A percentile compares a stretch with the other conserved stretches of the same genome.
These are phyloP conservation scores for Bretziella fagacearum DNA, from an alignment of 2,329 filamentous ascomycete species.

Conservation along the genomic window DNA sequence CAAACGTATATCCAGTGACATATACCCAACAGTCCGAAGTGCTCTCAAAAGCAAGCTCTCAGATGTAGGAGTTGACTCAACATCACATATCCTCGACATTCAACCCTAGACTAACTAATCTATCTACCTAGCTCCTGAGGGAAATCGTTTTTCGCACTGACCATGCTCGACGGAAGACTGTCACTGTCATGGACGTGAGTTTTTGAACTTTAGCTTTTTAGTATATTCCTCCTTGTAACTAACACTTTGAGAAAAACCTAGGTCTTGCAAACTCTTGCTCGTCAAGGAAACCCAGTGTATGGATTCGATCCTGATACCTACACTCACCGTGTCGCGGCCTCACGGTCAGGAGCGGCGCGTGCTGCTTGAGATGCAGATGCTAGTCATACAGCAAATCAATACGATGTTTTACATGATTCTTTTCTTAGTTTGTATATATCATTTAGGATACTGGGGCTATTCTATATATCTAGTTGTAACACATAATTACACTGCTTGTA, in stretches of 20 bases:
- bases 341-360: background rate
- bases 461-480: background rate
- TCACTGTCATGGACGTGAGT: conserved; percentile 44
- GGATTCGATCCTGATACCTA: conserved; percentile 35
- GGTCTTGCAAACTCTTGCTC: conserved; percentile 36
- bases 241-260: conserved; percentile 18
- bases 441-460: background rate
- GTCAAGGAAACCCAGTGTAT: conserved; percentile 37
- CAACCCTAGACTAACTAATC: background rate
- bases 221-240: too few relatives aligned
- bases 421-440: background rate
- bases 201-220: background rate
- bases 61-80: conserved; percentile 29
- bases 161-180: conserved; percentile 40
- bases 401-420: background rate
- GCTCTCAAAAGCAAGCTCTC: conserved; percentile 35
- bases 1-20: conserved; percentile 47
- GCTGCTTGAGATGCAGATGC: background rate
- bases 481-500: background rate
- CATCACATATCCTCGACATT: background rate
- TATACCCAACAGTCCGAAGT: conserved; percentile 45
- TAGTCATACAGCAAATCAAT: background rate
- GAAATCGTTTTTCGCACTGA: conserved; percentile 36
- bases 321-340: conserved; percentile 17
- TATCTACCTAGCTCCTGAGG: conserved; percentile 31